phyloP scores from a whole-genome alignment of 108 stramenopile genomes.

The Nitzschia palea region DNA sequence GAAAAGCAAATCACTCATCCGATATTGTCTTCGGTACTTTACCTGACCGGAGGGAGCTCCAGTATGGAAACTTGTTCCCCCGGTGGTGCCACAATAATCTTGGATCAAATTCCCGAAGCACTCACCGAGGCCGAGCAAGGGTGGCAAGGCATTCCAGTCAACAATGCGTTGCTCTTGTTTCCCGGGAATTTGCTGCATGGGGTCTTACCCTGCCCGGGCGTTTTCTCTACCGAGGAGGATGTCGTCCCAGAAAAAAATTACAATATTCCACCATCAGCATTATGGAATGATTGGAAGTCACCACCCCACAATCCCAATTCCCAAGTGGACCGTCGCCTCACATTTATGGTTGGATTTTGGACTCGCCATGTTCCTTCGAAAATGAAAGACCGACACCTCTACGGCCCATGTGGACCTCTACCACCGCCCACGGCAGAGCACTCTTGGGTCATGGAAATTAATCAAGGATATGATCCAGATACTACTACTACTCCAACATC shows the following conservation, averaged over 20 bases:
- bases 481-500: not conserved
- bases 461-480: constrained; percentile 24
- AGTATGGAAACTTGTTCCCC: constrained; percentile 6
- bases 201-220: constrained; percentile 80
- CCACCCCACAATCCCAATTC: not conserved
- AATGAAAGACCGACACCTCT: constrained; percentile 66
- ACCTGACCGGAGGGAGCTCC: constrained; percentile 63
- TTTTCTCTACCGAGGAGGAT: too few species aligned
- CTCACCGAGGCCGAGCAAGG: constrained; percentile 43
- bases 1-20: constrained; percentile 77
- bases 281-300: constrained; percentile 6
- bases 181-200: constrained; percentile 86
- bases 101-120: constrained; percentile 79
- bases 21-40: constrained; percentile 71
- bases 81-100: constrained; percentile 78
- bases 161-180: constrained; percentile 73
- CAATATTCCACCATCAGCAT: not conserved
- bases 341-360: constrained; percentile 92
- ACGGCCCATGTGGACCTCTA: constrained; percentile 85
- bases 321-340: constrained; percentile 44
- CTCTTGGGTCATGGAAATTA: constrained; percentile 62
- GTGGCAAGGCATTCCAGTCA: constrained; percentile 55
- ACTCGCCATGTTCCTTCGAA: constrained; percentile 69
- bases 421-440: constrained; percentile 69
- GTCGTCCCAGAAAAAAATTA: not conserved